phyloP scores from a whole-genome alignment of 2,329 filamentous ascomycete species.

The Fusarium multiceps region DNA sequence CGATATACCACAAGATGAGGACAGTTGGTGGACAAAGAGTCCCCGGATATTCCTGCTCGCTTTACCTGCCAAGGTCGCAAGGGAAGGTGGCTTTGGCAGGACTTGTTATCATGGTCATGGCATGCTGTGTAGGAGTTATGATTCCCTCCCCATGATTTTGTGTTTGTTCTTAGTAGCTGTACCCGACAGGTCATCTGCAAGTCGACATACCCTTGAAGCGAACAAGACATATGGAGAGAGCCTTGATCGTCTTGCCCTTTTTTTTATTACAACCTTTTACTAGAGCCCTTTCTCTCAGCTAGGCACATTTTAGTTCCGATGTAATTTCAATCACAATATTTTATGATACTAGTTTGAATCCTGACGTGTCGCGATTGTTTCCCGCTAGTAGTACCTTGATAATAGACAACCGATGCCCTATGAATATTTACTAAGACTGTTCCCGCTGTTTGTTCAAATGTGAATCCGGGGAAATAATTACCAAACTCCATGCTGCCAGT shows the following conservation, averaged over 20 bases:
- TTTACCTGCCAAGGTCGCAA: conserved; percentile 29
- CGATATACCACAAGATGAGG: conserved; percentile 48
- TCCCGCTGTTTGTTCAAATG: conserved; percentile 9
- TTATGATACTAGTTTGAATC: conserved; percentile 59
- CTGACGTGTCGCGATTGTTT: conserved; percentile 35
- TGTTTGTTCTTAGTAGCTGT: conserved; percentile 41
- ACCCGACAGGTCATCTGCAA: conserved; percentile 36
- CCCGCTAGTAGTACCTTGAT: conserved; percentile 5
- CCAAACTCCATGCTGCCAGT: conserved; percentile 45
- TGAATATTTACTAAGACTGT: conserved; percentile 3
- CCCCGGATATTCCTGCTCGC: conserved; percentile 49
- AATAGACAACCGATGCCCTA: background rate
- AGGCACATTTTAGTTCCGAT: conserved; percentile 58
- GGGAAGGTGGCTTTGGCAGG: conserved; percentile 27
- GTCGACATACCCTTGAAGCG: conserved; percentile 39
- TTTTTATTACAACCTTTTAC: conserved; percentile 50
- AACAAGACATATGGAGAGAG: conserved; percentile 47
- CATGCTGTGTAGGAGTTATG: conserved; percentile 45
- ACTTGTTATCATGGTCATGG: conserved; percentile 37
- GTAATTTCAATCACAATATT: conserved; percentile 57
- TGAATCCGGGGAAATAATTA: conserved; percentile 5
- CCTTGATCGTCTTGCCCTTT: conserved; percentile 54
- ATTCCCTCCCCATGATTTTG: conserved; percentile 42
- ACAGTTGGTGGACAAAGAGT: conserved; percentile 37
- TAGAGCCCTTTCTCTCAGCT: conserved; percentile 51